Conservation (phyloP, 1,139 yeast genomes). For the Taiozyma sp. region DNA sequence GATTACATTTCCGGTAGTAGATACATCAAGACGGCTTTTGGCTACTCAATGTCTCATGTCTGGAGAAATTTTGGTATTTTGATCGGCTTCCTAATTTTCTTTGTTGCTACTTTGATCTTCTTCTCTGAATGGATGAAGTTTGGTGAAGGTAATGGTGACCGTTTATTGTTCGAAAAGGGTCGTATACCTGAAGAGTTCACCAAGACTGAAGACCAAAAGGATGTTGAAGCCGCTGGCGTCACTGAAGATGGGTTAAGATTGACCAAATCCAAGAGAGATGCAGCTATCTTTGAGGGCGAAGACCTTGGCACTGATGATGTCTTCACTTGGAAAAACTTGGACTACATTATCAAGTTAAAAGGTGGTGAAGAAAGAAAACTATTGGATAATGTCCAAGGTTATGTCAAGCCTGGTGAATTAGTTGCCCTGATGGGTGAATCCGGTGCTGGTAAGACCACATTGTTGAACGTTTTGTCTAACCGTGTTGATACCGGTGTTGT, state of each 20-base stretch:
- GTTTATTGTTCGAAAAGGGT: conserved; percentile 55
- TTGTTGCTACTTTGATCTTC: conserved; percentile 33
- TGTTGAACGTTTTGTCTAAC: conserved; percentile 69
- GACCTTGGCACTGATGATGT: conserved; percentile 35
- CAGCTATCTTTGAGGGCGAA: conserved; percentile 21
- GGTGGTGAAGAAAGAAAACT: conserved; percentile 53
- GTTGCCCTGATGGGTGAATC: conserved; percentile 86
- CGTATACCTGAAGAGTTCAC: conserved; percentile 32
- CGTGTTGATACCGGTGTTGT: conserved; percentile 77
- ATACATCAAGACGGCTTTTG: conserved; percentile 49
- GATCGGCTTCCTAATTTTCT: conserved; percentile 28
- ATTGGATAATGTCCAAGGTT: conserved; percentile 69
- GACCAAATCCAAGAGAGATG: conserved; percentile 12
- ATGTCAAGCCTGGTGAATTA: conserved; percentile 74
- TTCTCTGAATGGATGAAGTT: conserved; percentile 66
- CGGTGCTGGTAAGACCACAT: conserved; percentile 87
- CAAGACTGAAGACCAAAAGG: conserved; percentile 24
- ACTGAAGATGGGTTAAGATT: conserved; percentile 22
- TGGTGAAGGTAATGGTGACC: conserved; percentile 79
- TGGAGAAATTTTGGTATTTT: conserved; percentile 86
- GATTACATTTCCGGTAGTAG: conserved; percentile 49
- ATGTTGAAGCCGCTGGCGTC: conserved; percentile 20
- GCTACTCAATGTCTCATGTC: conserved; percentile 52
- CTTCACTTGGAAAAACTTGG: conserved; percentile 77
- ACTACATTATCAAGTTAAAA: conserved; percentile 68